Evolutionary conservation across 352 stramenopile genomes (phyloP), one percentile per base, ranked within the genome.

Genomic region (Pythium aphanidermatum): DNA sequence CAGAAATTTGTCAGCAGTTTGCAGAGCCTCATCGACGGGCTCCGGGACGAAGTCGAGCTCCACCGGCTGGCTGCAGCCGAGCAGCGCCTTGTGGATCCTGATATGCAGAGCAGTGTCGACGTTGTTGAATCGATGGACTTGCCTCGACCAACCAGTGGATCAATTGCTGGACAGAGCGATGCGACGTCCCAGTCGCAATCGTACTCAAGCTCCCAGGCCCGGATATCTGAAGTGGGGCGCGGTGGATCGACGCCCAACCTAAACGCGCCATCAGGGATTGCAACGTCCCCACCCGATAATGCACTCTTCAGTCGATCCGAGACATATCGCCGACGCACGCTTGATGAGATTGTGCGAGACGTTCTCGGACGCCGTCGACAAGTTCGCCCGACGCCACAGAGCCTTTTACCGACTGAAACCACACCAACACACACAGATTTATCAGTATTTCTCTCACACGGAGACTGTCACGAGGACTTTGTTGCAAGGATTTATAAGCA

Each of bases 371-470:
- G 64, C 7, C 31, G 46, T 2, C 31, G 34, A 4, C n/a, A n/a
- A n/a, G n/a, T n/a, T n/a, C n/a, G n/a, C n/a, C n/a, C n/a, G n/a
- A n/a, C n/a, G n/a, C n/a, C n/a, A n/a, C n/a, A n/a, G n/a, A n/a
- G n/a, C n/a, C n/a, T n/a, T n/a, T n/a, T n/a, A n/a, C n/a, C n/a
- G n/a, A n/a, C n/a, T n/a, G n/a, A n/a, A n/a, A n/a, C n/a, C n/a
- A n/a, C n/a, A n/a, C n/a, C n/a, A 14, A 9, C 28, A 13, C 28
- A 33, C 14, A 33, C 33, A 13, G 13, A 8, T 17, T 35, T 29
- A 33, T 87, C 69, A 9, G 72, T 92, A 14, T 88, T 92, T 46
- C 57, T 92, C 9, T 84, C 72, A 12, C 80, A 92, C 26, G 80
- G 80, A 5, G 77, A 90, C 42, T 84, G 68, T 34, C 80, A 90